These are phyloP conservation scores for Fusarium oxysporum DNA, from an alignment of 2,329 filamentous ascomycete genomes.

Conservation along the genomic window DNA sequence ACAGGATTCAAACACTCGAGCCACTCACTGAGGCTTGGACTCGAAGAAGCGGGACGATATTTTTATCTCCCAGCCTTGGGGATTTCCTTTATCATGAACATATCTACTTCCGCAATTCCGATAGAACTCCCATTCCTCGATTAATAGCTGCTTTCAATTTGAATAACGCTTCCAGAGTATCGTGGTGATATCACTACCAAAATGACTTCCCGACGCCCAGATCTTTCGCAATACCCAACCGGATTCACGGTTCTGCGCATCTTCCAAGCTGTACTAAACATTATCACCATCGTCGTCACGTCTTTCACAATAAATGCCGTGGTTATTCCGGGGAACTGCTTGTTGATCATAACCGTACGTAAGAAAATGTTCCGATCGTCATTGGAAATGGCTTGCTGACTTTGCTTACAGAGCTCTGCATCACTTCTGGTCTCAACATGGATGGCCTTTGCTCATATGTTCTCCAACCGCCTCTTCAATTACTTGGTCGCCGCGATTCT, in stretches of 20 bases:
- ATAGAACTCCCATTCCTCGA: no score
- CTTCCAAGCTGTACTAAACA: constrained; percentile 58
- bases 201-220: constrained; percentile 10
- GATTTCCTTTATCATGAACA: not conserved
- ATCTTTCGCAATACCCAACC: constrained; percentile 57
- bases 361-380: rapidly evolving
- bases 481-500: constrained; percentile 64
- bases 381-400: not conserved
- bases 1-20: not conserved
- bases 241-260: constrained; percentile 59
- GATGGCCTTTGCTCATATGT: constrained; percentile 57
- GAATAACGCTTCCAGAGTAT: no score
- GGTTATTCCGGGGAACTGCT: constrained; percentile 51
- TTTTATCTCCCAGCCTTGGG: not conserved
- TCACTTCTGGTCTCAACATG: constrained; percentile 61
- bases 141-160: no score
- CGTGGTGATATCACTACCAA: rapidly evolving
- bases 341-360: constrained; percentile 55
- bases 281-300: constrained; percentile 60
- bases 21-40: not conserved
- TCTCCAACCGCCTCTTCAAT: constrained; percentile 59
- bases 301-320: constrained; percentile 55
- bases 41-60: not conserved
- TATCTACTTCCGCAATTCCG: not conserved
- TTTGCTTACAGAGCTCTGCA: constrained; percentile 50